Percentiles rank a stretch among this genome's conserved stretches.
phyloP scores from a whole-genome alignment of 2,329 filamentous ascomycete species.

The Venturiaceae sp. region DNA sequence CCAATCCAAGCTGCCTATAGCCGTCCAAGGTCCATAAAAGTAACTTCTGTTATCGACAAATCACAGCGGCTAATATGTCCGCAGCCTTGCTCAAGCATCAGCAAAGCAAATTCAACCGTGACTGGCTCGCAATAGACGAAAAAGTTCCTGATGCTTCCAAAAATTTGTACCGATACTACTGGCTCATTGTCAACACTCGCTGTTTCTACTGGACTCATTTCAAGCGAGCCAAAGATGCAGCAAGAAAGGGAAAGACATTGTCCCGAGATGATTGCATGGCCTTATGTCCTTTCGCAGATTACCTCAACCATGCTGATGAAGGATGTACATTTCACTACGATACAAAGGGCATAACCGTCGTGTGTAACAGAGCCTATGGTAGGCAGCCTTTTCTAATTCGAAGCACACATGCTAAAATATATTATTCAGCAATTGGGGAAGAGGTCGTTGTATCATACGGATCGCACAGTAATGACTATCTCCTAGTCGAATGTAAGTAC shows the following conservation, averaged over 20 bases:
- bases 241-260: conserved; percentile 18
- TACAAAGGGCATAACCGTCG: not conserved
- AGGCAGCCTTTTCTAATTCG: not conserved
- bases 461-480: conserved; percentile 59
- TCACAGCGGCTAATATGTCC: not conserved
- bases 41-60: not conserved
- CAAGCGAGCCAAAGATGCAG: conserved; percentile 31
- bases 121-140: conserved; percentile 36
- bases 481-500: conserved; percentile 56
- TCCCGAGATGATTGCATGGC: conserved; percentile 51
- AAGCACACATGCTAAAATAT: not conserved
- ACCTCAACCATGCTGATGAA: conserved; percentile 50
- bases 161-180: conserved; percentile 44
- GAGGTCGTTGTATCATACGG: conserved; percentile 65
- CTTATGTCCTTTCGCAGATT: conserved; percentile 62
- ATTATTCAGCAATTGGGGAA: conserved; percentile 35
- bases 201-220: conserved; percentile 46
- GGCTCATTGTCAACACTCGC: conserved; percentile 51
- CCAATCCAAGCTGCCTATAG: conserved; percentile 26
- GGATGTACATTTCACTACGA: conserved; percentile 14
- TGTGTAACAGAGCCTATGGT: conserved; percentile 2
- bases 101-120: conserved; percentile 37
- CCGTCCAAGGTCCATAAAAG: not conserved
- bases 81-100: conserved; percentile 44
- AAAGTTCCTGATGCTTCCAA: conserved; percentile 31